Evolutionary conservation across 805 yeast species (phyloP).

Genomic region (Cyberlindnera amylophila): DNA sequence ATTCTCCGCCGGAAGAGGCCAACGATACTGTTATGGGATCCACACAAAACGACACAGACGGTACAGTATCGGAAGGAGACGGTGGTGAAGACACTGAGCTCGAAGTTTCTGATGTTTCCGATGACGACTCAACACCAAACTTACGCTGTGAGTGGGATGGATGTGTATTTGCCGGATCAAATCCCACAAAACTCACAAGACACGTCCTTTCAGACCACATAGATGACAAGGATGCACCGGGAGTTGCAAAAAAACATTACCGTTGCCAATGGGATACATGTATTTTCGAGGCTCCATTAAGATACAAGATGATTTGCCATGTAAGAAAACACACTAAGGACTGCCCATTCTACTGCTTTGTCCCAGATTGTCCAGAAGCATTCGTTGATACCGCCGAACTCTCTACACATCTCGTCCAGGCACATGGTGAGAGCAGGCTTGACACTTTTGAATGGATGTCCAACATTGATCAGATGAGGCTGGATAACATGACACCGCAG

Average conservation of each 20-base stretch:
- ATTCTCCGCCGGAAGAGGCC: neutral
- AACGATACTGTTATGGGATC: neutral
- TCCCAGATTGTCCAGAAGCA: slow-evolving; percentile 61
- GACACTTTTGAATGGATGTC: slow-evolving; percentile 18
- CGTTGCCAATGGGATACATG: slow-evolving; percentile 62
- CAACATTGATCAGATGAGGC: slow-evolving; percentile 14
- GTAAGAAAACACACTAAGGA: slow-evolving; percentile 65
- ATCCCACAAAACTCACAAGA: slow-evolving; percentile 4
- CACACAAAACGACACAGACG: slow-evolving; percentile 7
- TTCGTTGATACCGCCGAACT: slow-evolving; percentile 61
- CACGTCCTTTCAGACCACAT: slow-evolving; percentile 15
- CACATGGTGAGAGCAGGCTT: slow-evolving; percentile 34
- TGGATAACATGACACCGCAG: slow-evolving; percentile 5
- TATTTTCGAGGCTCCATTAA: slow-evolving; percentile 43
- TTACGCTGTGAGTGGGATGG: slow-evolving; percentile 16
- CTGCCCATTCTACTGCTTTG: slow-evolving; percentile 58
- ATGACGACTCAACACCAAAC: neutral
- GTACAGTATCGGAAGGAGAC: slow-evolving; percentile 7
- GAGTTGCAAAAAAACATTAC: neutral
- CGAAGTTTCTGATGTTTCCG: slow-evolving; percentile 8
- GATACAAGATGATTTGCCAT: slow-evolving; percentile 60
- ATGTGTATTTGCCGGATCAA: neutral
- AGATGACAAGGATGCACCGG: slow-evolving; percentile 4
- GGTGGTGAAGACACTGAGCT: slow-evolving; percentile 5
- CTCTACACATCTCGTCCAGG: slow-evolving; percentile 57